Conservation (phyloP, 2,329 filamentous ascomycete genomes). For the Colletotrichum karsti region DNA sequence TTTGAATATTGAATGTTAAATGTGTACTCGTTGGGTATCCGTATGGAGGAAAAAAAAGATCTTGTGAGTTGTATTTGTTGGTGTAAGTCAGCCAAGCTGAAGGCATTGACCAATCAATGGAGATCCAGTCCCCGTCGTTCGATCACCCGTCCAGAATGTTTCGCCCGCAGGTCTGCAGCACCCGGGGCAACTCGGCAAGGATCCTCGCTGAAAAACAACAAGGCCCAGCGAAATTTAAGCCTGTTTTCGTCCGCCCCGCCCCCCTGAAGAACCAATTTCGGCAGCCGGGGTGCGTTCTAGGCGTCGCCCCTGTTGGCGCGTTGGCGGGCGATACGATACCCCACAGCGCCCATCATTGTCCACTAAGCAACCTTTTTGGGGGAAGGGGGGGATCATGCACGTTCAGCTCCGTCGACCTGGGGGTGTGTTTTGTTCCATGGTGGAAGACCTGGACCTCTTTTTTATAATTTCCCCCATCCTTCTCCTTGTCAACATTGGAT, state of each 20-base stretch:
- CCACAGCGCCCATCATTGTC: neutral
- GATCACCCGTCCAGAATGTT: slow-evolving; percentile 7
- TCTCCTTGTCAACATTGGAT: slow-evolving; percentile 3
- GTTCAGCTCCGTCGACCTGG: slow-evolving; percentile 14
- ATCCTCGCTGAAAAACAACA: neutral
- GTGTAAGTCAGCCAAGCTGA: too few species aligned
- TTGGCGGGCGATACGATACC: neutral
- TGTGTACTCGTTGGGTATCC: too few species aligned
- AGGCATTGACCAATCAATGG: slow-evolving; percentile 20
- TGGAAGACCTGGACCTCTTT: neutral
- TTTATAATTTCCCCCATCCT: slow-evolving; percentile 11
- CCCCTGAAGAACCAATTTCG: slow-evolving; percentile 23
- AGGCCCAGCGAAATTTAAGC: slow-evolving; percentile 16
- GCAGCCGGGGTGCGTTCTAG: slow-evolving; percentile 10
- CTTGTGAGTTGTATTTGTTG: too few species aligned
- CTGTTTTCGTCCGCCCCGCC: slow-evolving; percentile 7
- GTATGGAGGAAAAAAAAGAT: too few species aligned
- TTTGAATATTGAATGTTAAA: too few species aligned
- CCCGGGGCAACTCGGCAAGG: slow-evolving; percentile 12
- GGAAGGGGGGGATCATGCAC: slow-evolving; percentile 23
- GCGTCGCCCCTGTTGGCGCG: slow-evolving; percentile 12
- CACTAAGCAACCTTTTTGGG: neutral
- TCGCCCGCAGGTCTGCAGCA: neutral
- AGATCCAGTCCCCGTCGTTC: neutral
- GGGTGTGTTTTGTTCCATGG: too few species aligned